Conservation (phyloP, 257 asterid species). For the Linaria vulgaris region DNA sequence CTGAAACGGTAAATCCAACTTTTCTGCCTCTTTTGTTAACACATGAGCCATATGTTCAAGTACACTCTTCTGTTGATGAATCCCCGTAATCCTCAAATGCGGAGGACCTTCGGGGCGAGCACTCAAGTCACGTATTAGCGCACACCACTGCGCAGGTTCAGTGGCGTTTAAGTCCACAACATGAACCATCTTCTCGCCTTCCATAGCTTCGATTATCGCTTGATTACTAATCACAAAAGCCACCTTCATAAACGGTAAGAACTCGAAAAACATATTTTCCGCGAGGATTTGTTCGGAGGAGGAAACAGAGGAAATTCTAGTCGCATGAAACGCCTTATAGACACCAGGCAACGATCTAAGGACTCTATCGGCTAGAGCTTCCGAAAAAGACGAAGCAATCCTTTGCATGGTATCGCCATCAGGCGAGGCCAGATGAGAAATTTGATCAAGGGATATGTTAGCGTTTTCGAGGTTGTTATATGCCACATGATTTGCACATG, state of each 20-base stretch:
- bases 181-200: slow-evolving; percentile 67
- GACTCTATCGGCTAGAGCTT: slow-evolving; percentile 74
- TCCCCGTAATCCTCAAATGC: slow-evolving; percentile 64
- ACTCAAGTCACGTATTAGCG: slow-evolving; percentile 50
- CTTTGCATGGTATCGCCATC: slow-evolving; percentile 81
- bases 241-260: slow-evolving; percentile 65
- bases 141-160: slow-evolving; percentile 70
- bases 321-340: slow-evolving; percentile 63
- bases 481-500: slow-evolving; percentile 66
- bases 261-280: slow-evolving; percentile 48
- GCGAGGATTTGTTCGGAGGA: slow-evolving; percentile 43
- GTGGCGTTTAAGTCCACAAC: slow-evolving; percentile 55
- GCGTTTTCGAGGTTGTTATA: slow-evolving; percentile 63
- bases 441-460: slow-evolving; percentile 57
- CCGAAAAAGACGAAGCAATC: slow-evolving; percentile 60
- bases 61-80: slow-evolving; percentile 55
- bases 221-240: slow-evolving; percentile 68
- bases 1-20: slow-evolving; percentile 63
- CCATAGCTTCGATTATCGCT: slow-evolving; percentile 75
- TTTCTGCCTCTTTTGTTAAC: slow-evolving; percentile 63
- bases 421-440: slow-evolving; percentile 67
- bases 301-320: slow-evolving; percentile 27
- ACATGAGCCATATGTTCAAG: slow-evolving; percentile 50
- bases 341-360: slow-evolving; percentile 65
- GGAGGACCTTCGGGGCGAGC: slow-evolving; percentile 65